phyloP scores from a whole-genome alignment of 2,329 filamentous ascomycete genomes.

The Dothideomycetes sp. region DNA sequence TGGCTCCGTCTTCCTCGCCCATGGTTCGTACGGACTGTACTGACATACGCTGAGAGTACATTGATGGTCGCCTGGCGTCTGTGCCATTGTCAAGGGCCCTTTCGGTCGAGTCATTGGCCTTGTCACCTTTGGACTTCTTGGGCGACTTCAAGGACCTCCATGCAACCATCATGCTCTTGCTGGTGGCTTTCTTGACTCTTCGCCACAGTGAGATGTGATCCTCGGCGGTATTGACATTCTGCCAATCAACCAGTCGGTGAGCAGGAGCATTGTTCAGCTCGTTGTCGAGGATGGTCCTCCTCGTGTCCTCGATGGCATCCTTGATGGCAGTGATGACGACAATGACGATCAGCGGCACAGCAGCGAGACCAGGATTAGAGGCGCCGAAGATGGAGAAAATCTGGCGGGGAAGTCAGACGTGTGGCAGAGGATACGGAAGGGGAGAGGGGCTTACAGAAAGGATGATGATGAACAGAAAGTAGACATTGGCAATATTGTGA shows the following conservation, averaged over 20 bases:
- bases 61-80: slow-evolving; percentile 50
- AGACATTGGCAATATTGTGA: slow-evolving; percentile 96
- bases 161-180: slow-evolving; percentile 47
- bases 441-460: slow-evolving; percentile 59
- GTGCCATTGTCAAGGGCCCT: slow-evolving; percentile 42
- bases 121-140: slow-evolving; percentile 30
- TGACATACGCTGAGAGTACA: slow-evolving; percentile 42
- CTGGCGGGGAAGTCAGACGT: slow-evolving; percentile 36
- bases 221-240: slow-evolving; percentile 85
- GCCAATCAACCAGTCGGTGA: slow-evolving; percentile 77
- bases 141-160: slow-evolving; percentile 36
- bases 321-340: slow-evolving; percentile 81
- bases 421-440: background rate
- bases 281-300: slow-evolving; percentile 80
- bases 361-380: slow-evolving; percentile 76
- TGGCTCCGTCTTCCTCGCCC: slow-evolving; percentile 48
- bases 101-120: slow-evolving; percentile 41
- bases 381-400: slow-evolving; percentile 95
- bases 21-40: slow-evolving; percentile 28
- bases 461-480: slow-evolving; percentile 95
- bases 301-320: slow-evolving; percentile 90
- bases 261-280: slow-evolving; percentile 94
- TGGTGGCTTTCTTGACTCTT: slow-evolving; percentile 77
- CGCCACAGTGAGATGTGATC: slow-evolving; percentile 83
- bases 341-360: slow-evolving; percentile 89